phyloP scores from a whole-genome alignment of 768 basidiomycete genomes.

The Harrya chromipes region DNA sequence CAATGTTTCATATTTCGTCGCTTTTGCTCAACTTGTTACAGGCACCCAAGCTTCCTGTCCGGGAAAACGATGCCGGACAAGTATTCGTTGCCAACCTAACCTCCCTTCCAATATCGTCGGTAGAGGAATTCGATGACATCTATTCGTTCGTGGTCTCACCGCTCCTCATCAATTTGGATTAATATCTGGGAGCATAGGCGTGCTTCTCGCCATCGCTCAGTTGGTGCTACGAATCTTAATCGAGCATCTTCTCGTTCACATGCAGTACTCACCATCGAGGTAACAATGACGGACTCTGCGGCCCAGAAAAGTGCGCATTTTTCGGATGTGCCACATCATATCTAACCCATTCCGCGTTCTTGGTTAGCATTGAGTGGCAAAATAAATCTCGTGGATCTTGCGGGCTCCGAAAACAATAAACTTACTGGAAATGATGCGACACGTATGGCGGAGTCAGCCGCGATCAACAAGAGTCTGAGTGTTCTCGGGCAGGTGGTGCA shows the following conservation, averaged over 20 bases:
- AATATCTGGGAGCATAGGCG: constrained; percentile 38
- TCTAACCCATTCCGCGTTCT: not conserved
- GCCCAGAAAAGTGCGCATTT: constrained; percentile 50
- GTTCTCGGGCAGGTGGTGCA: constrained; percentile 87
- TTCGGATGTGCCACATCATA: too few relatives aligned
- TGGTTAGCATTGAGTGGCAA: constrained; percentile 63
- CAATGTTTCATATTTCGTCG: not conserved
- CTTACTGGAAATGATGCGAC: constrained; percentile 82
- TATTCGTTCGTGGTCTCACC: constrained; percentile 40
- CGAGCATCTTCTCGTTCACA: constrained; percentile 84
- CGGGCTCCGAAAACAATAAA: constrained; percentile 92
- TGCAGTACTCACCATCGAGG: constrained; percentile 76
- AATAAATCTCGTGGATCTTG: constrained; percentile 85
- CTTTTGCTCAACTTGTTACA: constrained; percentile 16
- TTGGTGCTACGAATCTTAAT: constrained; percentile 85
- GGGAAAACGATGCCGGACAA: constrained; percentile 50
- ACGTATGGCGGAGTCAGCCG: constrained; percentile 86
- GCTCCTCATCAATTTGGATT: not conserved
- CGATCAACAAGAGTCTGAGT: constrained; percentile 88
- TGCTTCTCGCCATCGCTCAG: constrained; percentile 75
- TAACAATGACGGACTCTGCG: constrained; percentile 52
- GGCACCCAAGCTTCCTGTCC: constrained; percentile 54
- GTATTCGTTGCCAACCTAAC: constrained; percentile 55
- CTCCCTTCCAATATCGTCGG: constrained; percentile 34
- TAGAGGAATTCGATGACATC: constrained; percentile 46